Percentiles rank a stretch among this genome's conserved stretches.
These are phyloP conservation scores for Psophocarpus tetragonolobus DNA, from an alignment of 306 rosid genomes.

Conservation along the genomic window DNA sequence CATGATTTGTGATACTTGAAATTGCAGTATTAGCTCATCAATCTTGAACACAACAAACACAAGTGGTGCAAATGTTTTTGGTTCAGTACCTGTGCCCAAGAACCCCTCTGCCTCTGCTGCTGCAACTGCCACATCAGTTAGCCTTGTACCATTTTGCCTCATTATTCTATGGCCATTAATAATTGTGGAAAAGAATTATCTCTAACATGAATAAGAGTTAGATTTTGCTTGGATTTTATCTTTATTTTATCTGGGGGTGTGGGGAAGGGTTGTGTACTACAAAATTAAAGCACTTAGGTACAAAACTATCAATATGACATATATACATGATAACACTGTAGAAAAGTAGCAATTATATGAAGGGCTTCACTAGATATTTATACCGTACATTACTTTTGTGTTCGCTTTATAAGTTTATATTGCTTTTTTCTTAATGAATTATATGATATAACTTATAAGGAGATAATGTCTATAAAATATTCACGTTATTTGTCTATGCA, in stretches of 20 bases:
- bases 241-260: background rate
- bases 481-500: background rate
- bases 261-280: background rate
- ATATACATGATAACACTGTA: slow-evolving; percentile 23
- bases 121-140: slow-evolving; percentile 27
- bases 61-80: slow-evolving; percentile 76
- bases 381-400: background rate
- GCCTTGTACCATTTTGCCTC: slow-evolving; percentile 31
- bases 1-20: background rate
- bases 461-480: background rate
- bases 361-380: slow-evolving; percentile 20
- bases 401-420: background rate
- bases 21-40: slow-evolving; percentile 76
- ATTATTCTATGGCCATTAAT: slow-evolving; percentile 40
- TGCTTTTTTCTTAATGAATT: background rate
- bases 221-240: slow-evolving; percentile 14
- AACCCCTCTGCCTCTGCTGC: slow-evolving; percentile 51
- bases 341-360: slow-evolving; percentile 28
- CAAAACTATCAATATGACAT: background rate
- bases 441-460: too few species aligned
- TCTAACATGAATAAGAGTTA: slow-evolving; percentile 13
- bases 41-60: slow-evolving; percentile 74
- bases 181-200: slow-evolving; percentile 14
- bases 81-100: slow-evolving; percentile 67
- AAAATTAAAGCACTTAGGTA: background rate